These are phyloP conservation scores for Acanthamoeba castellanii DNA, from an alignment of 208 protist species.

Conservation along the genomic window DNA sequence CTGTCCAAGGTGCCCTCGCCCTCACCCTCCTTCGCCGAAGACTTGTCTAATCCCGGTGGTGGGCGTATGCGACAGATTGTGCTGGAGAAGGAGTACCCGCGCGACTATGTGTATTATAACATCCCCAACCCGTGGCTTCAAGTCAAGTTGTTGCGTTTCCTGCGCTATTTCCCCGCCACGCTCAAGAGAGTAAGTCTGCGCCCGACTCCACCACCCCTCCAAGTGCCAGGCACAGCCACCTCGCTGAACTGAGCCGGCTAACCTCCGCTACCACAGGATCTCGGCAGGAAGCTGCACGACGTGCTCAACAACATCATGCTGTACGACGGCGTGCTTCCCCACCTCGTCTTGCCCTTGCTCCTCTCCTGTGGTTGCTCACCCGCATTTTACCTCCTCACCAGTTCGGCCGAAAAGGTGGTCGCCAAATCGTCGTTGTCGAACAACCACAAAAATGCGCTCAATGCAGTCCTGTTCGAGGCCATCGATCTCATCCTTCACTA, in stretches of 20 bases:
- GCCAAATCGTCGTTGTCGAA: constrained; percentile 10
- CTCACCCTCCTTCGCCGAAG: background rate
- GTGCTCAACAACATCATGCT: constrained; percentile 60
- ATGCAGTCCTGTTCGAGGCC: constrained; percentile 97
- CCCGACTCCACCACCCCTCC: background rate
- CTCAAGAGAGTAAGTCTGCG: constrained; percentile 79
- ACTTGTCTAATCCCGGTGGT: background rate
- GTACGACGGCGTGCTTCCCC: background rate
- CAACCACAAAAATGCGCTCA: constrained; percentile 97
- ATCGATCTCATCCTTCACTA: constrained; percentile 86
- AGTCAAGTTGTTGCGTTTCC: constrained; percentile 97
- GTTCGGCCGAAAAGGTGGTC: constrained; percentile 54
- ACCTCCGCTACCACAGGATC: background rate
- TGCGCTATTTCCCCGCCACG: constrained; percentile 96
- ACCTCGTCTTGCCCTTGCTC: background rate
- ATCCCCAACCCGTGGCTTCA: constrained; percentile 98
- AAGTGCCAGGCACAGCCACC: no score
- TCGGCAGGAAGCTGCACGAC: constrained; percentile 38
- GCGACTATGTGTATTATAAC: constrained; percentile 98
- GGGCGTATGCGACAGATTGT: constrained; percentile 78
- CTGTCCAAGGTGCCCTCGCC: constrained; percentile 82
- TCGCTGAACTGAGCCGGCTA: no score
- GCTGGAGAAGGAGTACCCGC: constrained; percentile 78
- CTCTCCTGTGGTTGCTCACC: background rate
- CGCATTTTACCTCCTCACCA: background rate